Evolutionary conservation across 257 asterid species (phyloP).

Genomic region (Nicotiana paniculata): DNA sequence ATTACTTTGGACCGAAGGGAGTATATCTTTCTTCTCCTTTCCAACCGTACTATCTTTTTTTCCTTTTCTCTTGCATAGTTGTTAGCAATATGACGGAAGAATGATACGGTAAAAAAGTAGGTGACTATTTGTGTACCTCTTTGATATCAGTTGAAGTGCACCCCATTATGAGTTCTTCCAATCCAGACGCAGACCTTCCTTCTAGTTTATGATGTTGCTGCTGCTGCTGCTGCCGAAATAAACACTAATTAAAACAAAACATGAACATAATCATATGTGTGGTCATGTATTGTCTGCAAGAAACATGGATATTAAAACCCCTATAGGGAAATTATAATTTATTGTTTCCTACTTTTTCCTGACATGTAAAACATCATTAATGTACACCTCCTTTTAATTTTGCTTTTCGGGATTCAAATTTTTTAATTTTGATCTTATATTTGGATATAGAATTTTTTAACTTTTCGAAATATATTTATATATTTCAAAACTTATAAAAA

Average conservation of each 20-base stretch:
- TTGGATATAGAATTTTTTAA: too few relatives aligned
- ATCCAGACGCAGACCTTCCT: constrained; percentile 88
- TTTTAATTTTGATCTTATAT: too few relatives aligned
- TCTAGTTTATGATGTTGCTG: constrained; percentile 57
- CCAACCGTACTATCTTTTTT: background rate
- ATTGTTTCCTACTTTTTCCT: constrained; percentile 23
- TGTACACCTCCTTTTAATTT: background rate
- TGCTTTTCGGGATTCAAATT: too few relatives aligned
- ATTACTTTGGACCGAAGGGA: too few relatives aligned
- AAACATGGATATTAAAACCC: constrained; percentile 21
- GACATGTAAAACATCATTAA: background rate
- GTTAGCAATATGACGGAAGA: background rate
- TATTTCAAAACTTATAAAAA: too few relatives aligned
- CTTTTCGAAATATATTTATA: too few relatives aligned
- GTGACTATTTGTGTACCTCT: constrained; percentile 41
- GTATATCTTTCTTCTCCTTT: background rate
- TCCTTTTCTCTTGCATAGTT: background rate
- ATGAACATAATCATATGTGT: constrained; percentile 47
- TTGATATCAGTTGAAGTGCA: constrained; percentile 78
- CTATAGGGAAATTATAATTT: constrained; percentile 14
- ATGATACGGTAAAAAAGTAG: constrained; percentile 21
- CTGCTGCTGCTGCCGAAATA: constrained; percentile 39
- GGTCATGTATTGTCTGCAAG: constrained; percentile 70
- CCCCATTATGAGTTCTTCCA: constrained; percentile 95
- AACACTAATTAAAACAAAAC: constrained; percentile 16